Conservation (phyloP, 768 basidiomycete species). For the Podaxis sp. region DNA sequence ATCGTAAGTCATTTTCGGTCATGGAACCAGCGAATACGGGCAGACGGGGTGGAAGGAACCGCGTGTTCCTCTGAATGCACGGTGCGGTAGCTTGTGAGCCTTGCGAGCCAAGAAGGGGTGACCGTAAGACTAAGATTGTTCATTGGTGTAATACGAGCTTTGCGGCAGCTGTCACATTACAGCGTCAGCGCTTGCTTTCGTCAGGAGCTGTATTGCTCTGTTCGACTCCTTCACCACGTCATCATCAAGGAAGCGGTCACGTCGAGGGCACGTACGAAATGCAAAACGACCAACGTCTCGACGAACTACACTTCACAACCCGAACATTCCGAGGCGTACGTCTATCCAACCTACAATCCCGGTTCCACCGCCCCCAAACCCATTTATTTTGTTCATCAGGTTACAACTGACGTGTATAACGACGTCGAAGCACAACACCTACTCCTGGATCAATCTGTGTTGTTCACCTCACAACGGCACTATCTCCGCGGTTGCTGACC, state of each 20-base stretch:
- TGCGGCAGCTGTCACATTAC: not conserved
- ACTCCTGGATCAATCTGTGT: conserved; percentile 72
- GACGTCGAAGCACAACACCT: conserved; percentile 83
- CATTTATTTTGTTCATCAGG: conserved; percentile 34
- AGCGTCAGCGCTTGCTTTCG: not conserved
- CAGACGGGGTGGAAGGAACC: too few relatives aligned
- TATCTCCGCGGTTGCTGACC: conserved; percentile 1
- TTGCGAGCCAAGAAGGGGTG: too few relatives aligned
- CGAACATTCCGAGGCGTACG: conserved; percentile 77
- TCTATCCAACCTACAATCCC: not conserved
- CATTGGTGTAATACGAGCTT: too few relatives aligned
- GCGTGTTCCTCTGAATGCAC: too few relatives aligned
- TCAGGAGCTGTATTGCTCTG: not conserved
- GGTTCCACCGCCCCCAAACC: not conserved
- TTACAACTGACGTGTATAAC: conserved; percentile 83
- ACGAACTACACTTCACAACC: conserved; percentile 83
- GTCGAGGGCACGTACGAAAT: conserved; percentile 76
- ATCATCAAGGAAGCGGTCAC: conserved; percentile 34
- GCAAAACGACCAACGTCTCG: conserved; percentile 83
- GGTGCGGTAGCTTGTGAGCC: too few relatives aligned
- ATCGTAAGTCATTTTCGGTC: too few relatives aligned
- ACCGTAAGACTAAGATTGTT: too few relatives aligned
- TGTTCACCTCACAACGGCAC: not conserved
- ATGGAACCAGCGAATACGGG: too few relatives aligned
- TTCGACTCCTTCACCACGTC: conserved; percentile 29